Evolutionary conservation across 169 alveolate species (phyloP).

Genomic region (Eimeria sp.): DNA sequence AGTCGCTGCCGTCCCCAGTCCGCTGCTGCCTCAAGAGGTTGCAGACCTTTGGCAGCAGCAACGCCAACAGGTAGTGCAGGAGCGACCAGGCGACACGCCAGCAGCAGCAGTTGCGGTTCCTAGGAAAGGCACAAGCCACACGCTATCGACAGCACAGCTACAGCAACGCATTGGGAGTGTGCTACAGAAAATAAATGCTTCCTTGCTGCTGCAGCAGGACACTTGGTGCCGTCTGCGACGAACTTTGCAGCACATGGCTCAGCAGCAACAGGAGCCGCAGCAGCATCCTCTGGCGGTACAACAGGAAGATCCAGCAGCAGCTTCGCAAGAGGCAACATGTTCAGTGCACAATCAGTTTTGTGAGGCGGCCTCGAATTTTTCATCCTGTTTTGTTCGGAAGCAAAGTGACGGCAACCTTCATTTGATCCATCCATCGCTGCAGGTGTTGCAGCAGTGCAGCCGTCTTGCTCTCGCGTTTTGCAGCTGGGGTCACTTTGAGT

Average conservation of each 20-base stretch:
- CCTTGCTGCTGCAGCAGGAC: slow-evolving; percentile 72
- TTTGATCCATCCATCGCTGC: slow-evolving; percentile 45
- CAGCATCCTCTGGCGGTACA: background rate
- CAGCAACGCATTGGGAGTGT: slow-evolving; percentile 68
- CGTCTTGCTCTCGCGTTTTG: slow-evolving; percentile 63
- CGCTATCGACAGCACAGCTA: slow-evolving; percentile 40
- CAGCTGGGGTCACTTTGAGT: slow-evolving; percentile 62
- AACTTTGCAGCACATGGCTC: slow-evolving; percentile 24
- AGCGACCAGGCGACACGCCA: slow-evolving; percentile 32
- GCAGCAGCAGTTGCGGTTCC: slow-evolving; percentile 1
- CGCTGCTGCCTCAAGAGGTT: slow-evolving; percentile 74
- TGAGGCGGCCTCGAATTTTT: background rate
- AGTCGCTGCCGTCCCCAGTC: slow-evolving; percentile 77
- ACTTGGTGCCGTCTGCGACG: slow-evolving; percentile 61
- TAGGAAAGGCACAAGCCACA: background rate
- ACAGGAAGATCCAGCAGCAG: background rate
- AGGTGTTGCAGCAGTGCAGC: slow-evolving; percentile 68
- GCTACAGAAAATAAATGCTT: slow-evolving; percentile 62
- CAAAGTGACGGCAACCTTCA: slow-evolving; percentile 4
- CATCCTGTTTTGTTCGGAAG: background rate
- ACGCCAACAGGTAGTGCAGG: slow-evolving; percentile 29
- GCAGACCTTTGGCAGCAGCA: slow-evolving; percentile 58
- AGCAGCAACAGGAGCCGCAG: slow-evolving; percentile 65
- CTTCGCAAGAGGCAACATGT: background rate
- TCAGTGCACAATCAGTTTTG: background rate